A percentile compares a stretch with the other conserved stretches of the same genome.
These are phyloP conservation scores for Geotrichum histeridarum DNA, from an alignment of 1,139 yeast genomes.

Conservation along the genomic window DNA sequence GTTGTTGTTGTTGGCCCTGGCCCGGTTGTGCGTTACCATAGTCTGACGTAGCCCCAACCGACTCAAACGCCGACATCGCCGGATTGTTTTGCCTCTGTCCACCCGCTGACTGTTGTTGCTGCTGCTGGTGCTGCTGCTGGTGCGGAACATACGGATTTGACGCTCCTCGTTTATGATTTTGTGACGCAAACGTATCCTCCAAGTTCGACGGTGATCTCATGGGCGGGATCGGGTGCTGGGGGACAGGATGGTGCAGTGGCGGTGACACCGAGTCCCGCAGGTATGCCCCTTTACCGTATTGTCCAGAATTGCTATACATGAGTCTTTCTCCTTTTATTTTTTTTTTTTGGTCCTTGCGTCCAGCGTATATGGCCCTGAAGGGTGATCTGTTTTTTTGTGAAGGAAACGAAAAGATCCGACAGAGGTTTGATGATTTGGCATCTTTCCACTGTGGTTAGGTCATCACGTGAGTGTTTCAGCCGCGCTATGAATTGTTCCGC, in stretches of 20 bases:
- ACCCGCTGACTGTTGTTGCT: conserved; percentile 12
- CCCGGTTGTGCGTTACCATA: conserved; percentile 9
- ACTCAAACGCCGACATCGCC: conserved; percentile 10
- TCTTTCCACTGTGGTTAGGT: background rate
- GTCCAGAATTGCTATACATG: conserved; percentile 7
- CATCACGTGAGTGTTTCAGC: background rate
- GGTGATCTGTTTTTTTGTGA: background rate
- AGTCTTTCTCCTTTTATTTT: too few species aligned
- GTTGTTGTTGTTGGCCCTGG: conserved; percentile 4
- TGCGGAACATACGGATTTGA: conserved; percentile 24
- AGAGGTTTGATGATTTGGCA: conserved; percentile 10
- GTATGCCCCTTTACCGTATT: conserved; percentile 3
- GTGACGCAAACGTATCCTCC: conserved; percentile 20
- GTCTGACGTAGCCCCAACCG: conserved; percentile 13
- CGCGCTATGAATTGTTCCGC: background rate
- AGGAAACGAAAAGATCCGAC: background rate
- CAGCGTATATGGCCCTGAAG: background rate
- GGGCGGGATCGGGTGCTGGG: conserved; percentile 44
- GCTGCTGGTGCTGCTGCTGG: conserved; percentile 19
- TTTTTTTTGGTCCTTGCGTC: too few species aligned
- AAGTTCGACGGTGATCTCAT: conserved; percentile 38
- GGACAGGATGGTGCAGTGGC: conserved; percentile 45
- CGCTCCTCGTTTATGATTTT: conserved; percentile 14
- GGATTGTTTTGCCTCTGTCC: conserved; percentile 7
- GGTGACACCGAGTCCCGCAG: conserved; percentile 29